Evolutionary conservation across 148 eudicot genomes (phyloP).

Genomic region (Heliamphora exappendiculata): DNA sequence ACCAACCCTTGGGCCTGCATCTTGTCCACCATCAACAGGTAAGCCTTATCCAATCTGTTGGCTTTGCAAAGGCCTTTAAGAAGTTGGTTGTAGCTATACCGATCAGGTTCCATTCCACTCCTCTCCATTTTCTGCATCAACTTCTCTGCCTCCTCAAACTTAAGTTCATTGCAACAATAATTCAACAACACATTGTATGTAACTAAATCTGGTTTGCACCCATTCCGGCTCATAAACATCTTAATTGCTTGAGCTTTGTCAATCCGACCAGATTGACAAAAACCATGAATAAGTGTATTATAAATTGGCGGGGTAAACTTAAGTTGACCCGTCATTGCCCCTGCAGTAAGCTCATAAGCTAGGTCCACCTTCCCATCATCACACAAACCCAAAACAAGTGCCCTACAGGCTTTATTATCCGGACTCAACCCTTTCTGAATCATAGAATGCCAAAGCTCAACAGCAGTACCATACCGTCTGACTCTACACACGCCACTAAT

Average conservation of each 20-base stretch:
- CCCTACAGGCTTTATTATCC: conserved; percentile 71
- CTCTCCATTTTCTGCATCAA: conserved; percentile 60
- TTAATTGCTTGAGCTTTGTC: conserved; percentile 71
- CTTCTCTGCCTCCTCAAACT: conserved; percentile 80
- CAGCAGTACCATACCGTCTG: conserved; percentile 47
- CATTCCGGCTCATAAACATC: conserved; percentile 65
- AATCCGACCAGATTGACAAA: conserved; percentile 64
- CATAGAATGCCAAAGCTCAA: conserved; percentile 72
- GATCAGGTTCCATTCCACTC: conserved; percentile 55
- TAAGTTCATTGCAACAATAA: conserved; percentile 68
- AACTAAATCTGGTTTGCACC: conserved; percentile 76
- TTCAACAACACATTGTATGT: conserved; percentile 73
- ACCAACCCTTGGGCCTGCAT: conserved; percentile 70
- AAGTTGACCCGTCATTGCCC: conserved; percentile 48
- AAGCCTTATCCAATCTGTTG: conserved; percentile 71
- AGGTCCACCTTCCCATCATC: conserved; percentile 71
- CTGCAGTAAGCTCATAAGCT: conserved; percentile 80
- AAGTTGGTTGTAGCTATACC: conserved; percentile 82
- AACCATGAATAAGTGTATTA: conserved; percentile 79
- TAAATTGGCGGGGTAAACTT: conserved; percentile 43
- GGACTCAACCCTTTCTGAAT: conserved; percentile 38
- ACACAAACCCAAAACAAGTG: conserved; percentile 80
- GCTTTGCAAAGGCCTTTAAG: conserved; percentile 92
- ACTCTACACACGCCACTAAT: conserved; percentile 68
- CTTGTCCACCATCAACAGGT: conserved; percentile 49